These are phyloP conservation scores for Sisymbrium altissimum DNA, from an alignment of 345 rosid species.

Conservation along the genomic window DNA sequence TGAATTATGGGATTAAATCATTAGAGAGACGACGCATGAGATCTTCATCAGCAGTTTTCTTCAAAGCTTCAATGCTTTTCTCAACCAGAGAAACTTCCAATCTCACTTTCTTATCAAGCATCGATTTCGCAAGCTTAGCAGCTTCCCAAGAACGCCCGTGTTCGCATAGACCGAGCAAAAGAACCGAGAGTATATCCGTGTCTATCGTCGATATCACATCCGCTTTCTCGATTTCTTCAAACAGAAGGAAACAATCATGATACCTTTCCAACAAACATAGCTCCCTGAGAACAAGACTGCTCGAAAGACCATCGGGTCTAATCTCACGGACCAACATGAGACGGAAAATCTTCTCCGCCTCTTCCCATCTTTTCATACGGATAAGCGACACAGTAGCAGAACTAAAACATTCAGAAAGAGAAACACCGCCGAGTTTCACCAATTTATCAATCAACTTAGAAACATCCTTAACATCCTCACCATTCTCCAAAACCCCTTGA, in stretches of 20 bases:
- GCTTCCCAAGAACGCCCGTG: slow-evolving; percentile 52
- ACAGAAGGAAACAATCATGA: slow-evolving; percentile 56
- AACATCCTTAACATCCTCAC: slow-evolving; percentile 45
- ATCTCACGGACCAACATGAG: slow-evolving; percentile 44
- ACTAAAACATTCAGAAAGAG: slow-evolving; percentile 62
- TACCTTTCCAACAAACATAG: slow-evolving; percentile 47
- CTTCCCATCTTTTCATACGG: slow-evolving; percentile 43
- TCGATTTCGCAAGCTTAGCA: slow-evolving; percentile 47
- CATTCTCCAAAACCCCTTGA: slow-evolving; percentile 51
- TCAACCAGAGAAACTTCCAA: slow-evolving; percentile 34
- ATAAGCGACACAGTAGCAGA: slow-evolving; percentile 55
- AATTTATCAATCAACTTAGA: slow-evolving; percentile 54
- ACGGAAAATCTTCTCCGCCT: slow-evolving; percentile 59
- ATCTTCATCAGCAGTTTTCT: slow-evolving; percentile 45
- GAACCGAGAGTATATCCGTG: slow-evolving; percentile 53
- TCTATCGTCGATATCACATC: slow-evolving; percentile 49
- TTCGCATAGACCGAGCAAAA: slow-evolving; percentile 53
- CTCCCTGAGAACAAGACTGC: slow-evolving; percentile 60
- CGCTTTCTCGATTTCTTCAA: slow-evolving; percentile 50
- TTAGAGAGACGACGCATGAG: slow-evolving; percentile 36
- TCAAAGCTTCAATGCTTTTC: slow-evolving; percentile 37
- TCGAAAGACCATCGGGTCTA: slow-evolving; percentile 68
- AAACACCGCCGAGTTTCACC: slow-evolving; percentile 49
- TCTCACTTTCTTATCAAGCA: slow-evolving; percentile 49
- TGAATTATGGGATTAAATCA: background rate